Base-by-base conservation (phyloP, 768 basidiomycete genomes). In the Termitomyces sp. region DNA sequence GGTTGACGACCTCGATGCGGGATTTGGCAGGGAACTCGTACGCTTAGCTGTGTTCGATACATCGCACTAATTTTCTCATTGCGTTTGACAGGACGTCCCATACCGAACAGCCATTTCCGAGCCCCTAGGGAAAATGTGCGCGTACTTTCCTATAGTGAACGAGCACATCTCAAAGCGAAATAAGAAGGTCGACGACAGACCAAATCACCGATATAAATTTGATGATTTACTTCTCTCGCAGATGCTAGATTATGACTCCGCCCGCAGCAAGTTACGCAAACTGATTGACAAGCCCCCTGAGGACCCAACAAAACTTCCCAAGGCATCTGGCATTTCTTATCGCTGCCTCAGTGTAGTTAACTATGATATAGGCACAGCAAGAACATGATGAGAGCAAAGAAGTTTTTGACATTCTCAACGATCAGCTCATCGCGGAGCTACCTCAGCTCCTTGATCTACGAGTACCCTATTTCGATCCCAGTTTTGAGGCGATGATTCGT, bases 401-500 rank as follows among this genome's bases (percentile, higher is more conserved):
- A 73, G 86, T 97, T 55, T 99, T 96, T 72, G 91, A 96, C 62
- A 76, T 93, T 70, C 82, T 99, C 66, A 98, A 99, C 71, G 87
- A 91, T 44, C 94, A 98, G 68, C 86, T 98, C 68, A 90, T 96
- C 66, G 75, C 81, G 32, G 97, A 98, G 68, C 81, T 99, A 16
- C 97, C 97, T 0, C 88, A 96, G 66, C 78, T 99, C 45, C 84
- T 98, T 54, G 96, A 98, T 69, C 86, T 98, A 20, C 92, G 97
- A 42, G 91, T 99, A 28, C 97, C 97, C 0, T 99, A 93, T 81
- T 96, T 98, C 65, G 97, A 98, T 73, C 97, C 97, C 5, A 95
- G 92, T 66, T 98, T 98, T 72, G 97, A 98, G 76, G 93, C 96
- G 50, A 98, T 98, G 96, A 94, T 95, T 65, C 85, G 97, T 35